Percentiles rank a stretch among this genome's conserved stretches.
Conservation (phyloP, 2,329 filamentous ascomycete species). For the Pseudogymnoascus sp. region DNA sequence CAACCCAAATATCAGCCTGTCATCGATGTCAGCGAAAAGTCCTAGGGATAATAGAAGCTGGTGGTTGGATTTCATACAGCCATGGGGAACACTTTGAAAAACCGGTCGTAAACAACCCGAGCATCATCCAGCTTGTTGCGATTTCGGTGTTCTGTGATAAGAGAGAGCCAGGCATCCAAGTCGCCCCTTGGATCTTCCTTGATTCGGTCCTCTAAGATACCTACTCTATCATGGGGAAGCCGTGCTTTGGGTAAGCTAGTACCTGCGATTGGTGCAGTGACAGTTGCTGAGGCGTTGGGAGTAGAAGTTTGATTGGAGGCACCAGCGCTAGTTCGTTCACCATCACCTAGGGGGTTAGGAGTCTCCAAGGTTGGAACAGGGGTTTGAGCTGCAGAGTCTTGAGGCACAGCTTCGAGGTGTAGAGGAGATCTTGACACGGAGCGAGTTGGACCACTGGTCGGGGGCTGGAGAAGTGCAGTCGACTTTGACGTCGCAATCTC, state of each 20-base stretch:
- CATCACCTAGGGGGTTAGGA: slow-evolving; percentile 13
- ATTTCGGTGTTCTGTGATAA: slow-evolving; percentile 79
- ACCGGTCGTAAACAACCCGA: slow-evolving; percentile 74
- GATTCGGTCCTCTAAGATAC: slow-evolving; percentile 74
- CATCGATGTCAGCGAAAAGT: slow-evolving; percentile 30
- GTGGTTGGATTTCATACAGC: slow-evolving; percentile 59
- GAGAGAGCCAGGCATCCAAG: slow-evolving; percentile 80
- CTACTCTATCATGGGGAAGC: slow-evolving; percentile 32
- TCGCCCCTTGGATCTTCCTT: slow-evolving; percentile 89
- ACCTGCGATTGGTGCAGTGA: not conserved
- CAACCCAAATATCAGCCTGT: slow-evolving; percentile 86
- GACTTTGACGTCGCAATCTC: slow-evolving; percentile 17
- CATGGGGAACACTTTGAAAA: slow-evolving; percentile 81
- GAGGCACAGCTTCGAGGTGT: slow-evolving; percentile 6
- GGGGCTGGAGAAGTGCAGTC: slow-evolving; percentile 24
- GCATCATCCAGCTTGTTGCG: slow-evolving; percentile 78
- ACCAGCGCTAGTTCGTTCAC: slow-evolving; percentile 8
- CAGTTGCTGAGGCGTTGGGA: not conserved
- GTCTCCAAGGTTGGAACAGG: slow-evolving; percentile 15
- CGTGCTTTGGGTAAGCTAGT: slow-evolving; percentile 28
- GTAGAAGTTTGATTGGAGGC: slow-evolving; percentile 18
- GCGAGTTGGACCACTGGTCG: slow-evolving; percentile 26
- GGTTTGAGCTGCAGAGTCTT: slow-evolving; percentile 4
- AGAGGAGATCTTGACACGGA: slow-evolving; percentile 12
- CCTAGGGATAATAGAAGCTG: slow-evolving; percentile 13